These are phyloP conservation scores for Cyberlindnera bimundalis DNA, from an alignment of 805 yeast species.

Conservation along the genomic window DNA sequence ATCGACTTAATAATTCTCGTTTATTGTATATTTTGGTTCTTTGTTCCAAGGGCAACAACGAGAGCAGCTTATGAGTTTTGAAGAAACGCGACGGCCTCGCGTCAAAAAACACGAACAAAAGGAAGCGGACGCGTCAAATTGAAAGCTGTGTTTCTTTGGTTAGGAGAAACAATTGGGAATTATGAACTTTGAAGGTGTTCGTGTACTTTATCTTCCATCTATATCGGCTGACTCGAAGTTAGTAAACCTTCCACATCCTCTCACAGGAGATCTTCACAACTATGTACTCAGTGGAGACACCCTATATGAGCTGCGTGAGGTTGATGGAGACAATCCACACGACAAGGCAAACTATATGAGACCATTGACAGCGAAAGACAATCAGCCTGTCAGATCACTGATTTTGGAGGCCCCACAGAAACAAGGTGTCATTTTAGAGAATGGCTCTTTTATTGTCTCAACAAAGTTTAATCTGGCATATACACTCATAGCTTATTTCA, in stretches of 20 bases:
- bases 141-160: too few species aligned
- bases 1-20: conserved; percentile 9
- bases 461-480: conserved; percentile 40
- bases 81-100: too few species aligned
- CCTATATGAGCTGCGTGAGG: conserved; percentile 39
- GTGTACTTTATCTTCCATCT: conserved; percentile 17
- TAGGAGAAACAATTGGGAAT: neutral
- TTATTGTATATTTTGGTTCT: conserved; percentile 13
- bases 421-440: conserved; percentile 39
- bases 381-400: conserved; percentile 40
- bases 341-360: conserved; percentile 27
- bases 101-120: conserved; percentile 1
- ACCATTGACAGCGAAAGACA: conserved; percentile 27
- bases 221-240: conserved; percentile 3
- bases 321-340: conserved; percentile 37
- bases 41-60: conserved; percentile 4
- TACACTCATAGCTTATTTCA: conserved; percentile 37
- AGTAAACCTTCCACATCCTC: conserved; percentile 22
- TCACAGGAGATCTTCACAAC: conserved; percentile 10
- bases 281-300: conserved; percentile 17
- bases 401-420: conserved; percentile 18
- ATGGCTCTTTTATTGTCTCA: conserved; percentile 38
- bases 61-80: conserved; percentile 9
- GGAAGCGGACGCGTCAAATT: too few species aligned
- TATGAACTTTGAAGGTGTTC: conserved; percentile 14